Evolutionary conservation across 73 alveolate genomes (phyloP).

Genomic region (Uronychia setigera): DNA sequence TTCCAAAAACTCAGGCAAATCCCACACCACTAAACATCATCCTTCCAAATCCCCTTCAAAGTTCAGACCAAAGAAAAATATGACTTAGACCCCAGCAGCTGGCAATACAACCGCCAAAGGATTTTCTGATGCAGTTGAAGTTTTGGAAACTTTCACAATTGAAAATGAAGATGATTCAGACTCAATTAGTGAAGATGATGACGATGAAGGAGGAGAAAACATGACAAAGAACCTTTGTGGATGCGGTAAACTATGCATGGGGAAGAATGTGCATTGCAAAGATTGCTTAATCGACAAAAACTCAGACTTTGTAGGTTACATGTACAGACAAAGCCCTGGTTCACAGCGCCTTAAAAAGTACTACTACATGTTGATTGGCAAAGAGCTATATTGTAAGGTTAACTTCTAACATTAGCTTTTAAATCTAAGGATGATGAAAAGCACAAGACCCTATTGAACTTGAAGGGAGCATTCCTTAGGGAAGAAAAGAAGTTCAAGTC

Average conservation of each 20-base stretch:
- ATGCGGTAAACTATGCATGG: background rate
- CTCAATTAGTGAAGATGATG: background rate
- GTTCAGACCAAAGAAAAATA: background rate
- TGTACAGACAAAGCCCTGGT: constrained; percentile 71
- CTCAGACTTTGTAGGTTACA: constrained; percentile 71
- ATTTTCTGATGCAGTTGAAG: background rate
- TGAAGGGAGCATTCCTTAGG: constrained; percentile 42
- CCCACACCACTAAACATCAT: background rate
- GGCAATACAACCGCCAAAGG: background rate
- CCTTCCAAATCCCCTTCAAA: background rate
- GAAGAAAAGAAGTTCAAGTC: constrained; percentile 26
- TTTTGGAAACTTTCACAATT: background rate
- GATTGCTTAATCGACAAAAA: background rate
- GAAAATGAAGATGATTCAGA: background rate
- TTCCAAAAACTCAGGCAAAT: background rate
- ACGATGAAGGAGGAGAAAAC: constrained; percentile 33
- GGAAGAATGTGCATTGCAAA: background rate
- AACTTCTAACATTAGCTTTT: constrained; percentile 16
- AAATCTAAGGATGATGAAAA: constrained; percentile 34
- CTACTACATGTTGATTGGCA: constrained; percentile 35
- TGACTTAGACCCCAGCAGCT: background rate
- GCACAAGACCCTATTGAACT: constrained; percentile 49
- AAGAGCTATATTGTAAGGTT: constrained; percentile 45
- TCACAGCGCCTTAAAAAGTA: constrained; percentile 34
- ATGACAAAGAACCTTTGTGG: constrained; percentile 27